Percentiles rank a stretch among this genome's conserved stretches.
Evolutionary conservation across 1,284 basidiomycete species (phyloP).

Genomic region (Pseudozyma hubeiensis): DNA sequence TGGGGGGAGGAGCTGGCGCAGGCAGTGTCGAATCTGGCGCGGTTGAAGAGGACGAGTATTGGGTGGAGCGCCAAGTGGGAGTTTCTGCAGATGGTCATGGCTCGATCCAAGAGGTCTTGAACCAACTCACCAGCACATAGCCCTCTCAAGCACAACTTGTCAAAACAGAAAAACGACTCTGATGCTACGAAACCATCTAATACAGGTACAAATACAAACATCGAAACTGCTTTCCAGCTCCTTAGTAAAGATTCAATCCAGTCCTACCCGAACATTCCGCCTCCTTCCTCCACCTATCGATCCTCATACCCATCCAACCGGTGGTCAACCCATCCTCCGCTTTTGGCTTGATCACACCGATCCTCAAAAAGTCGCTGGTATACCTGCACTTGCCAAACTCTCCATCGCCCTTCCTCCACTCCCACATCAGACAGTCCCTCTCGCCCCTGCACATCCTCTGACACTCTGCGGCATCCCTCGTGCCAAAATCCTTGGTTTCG

Average conservation of each 20-base stretch:
- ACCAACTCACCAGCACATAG: too few species aligned
- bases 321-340: constrained; percentile 6
- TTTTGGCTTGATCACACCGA: constrained; percentile 31
- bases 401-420: constrained; percentile 11
- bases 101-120: background rate
- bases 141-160: too few species aligned
- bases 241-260: constrained; percentile 2
- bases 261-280: constrained; percentile 12
- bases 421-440: constrained; percentile 27
- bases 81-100: constrained; percentile 17
- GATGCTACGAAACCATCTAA: background rate
- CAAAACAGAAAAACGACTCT: too few species aligned
- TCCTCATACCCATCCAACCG: constrained; percentile 35
- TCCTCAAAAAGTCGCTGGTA: constrained; percentile 25
- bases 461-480: constrained; percentile 8
- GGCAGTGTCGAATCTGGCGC: constrained; percentile 4
- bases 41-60: constrained; percentile 27
- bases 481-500: constrained; percentile 16
- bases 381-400: constrained; percentile 21
- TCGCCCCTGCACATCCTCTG: constrained; percentile 13
- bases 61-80: constrained; percentile 22
- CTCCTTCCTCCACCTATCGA: constrained; percentile 18
- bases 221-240: background rate
- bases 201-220: constrained; percentile 2
- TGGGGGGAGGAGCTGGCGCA: background rate